Conservation (phyloP, 345 rosid genomes). For the Iberis pinnata region DNA sequence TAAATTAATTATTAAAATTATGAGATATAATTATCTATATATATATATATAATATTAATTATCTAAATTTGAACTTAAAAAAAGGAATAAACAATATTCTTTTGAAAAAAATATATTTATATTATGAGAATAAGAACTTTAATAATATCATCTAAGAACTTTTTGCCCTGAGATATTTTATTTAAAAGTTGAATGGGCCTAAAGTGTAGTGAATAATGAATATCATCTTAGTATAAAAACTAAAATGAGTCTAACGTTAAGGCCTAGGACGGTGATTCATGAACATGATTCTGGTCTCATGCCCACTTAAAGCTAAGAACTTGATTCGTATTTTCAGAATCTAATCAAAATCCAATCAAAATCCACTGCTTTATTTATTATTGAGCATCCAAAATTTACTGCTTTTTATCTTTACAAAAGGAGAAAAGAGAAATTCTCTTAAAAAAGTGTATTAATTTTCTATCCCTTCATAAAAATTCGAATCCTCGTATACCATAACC, state of each 20-base stretch:
- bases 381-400: no score
- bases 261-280: background rate
- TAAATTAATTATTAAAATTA: no score
- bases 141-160: no score
- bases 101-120: no score
- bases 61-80: no score
- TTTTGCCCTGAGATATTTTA: background rate
- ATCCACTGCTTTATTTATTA: background rate
- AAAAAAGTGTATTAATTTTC: constrained; percentile 12
- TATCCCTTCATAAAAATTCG: background rate
- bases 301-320: constrained; percentile 22
- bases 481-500: constrained; percentile 1
- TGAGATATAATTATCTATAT: no score
- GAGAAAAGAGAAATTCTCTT: background rate
- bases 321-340: constrained; percentile 15
- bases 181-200: background rate
- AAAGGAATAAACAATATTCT: no score
- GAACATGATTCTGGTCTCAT: constrained; percentile 17
- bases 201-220: no score
- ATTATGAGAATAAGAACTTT: no score
- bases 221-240: no score
- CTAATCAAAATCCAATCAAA: background rate
- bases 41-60: no score
- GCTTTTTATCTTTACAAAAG: constrained; percentile 22
- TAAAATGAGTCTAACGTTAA: no score